A percentile compares a stretch with the other conserved stretches of the same genome.
phyloP scores from a whole-genome alignment of 1,139 yeast genomes.

The Kurtzmaniella quercitrusa region DNA sequence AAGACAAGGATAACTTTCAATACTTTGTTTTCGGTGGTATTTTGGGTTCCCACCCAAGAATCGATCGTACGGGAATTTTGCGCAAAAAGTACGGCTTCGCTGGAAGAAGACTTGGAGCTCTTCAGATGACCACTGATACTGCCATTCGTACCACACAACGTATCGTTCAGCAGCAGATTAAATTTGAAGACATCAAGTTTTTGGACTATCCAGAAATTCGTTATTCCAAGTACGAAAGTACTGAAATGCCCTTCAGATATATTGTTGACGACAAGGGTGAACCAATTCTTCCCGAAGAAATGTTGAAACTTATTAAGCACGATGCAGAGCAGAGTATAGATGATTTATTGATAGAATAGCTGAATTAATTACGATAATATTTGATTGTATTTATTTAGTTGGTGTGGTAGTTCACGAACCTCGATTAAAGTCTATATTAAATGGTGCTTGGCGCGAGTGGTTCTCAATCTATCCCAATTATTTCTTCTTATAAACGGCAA shows the following conservation, averaged over 20 bases:
- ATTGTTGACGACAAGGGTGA: slow-evolving; percentile 57
- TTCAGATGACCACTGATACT: slow-evolving; percentile 97
- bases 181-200: slow-evolving; percentile 71
- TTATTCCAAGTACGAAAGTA: slow-evolving; percentile 82
- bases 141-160: slow-evolving; percentile 87
- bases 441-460: too few relatives aligned
- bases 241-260: slow-evolving; percentile 97
- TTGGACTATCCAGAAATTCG: slow-evolving; percentile 93
- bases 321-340: slow-evolving; percentile 81
- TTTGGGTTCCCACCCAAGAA: slow-evolving; percentile 93
- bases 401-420: too few relatives aligned
- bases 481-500: slow-evolving; percentile 16
- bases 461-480: neutral
- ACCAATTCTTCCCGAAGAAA: slow-evolving; percentile 89
- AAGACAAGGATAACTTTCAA: slow-evolving; percentile 62
- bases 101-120: slow-evolving; percentile 79
- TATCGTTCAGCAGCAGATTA: slow-evolving; percentile 54
- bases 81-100: slow-evolving; percentile 73
- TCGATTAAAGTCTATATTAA: too few relatives aligned
- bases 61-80: slow-evolving; percentile 90
- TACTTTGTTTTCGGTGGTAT: slow-evolving; percentile 96
- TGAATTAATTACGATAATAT: neutral
- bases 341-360: slow-evolving; percentile 40
- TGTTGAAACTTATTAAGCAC: slow-evolving; percentile 78
- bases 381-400: too few relatives aligned